phyloP scores from a whole-genome alignment of 176 grass and related monocot genomes.

The Oryza coarctata region DNA sequence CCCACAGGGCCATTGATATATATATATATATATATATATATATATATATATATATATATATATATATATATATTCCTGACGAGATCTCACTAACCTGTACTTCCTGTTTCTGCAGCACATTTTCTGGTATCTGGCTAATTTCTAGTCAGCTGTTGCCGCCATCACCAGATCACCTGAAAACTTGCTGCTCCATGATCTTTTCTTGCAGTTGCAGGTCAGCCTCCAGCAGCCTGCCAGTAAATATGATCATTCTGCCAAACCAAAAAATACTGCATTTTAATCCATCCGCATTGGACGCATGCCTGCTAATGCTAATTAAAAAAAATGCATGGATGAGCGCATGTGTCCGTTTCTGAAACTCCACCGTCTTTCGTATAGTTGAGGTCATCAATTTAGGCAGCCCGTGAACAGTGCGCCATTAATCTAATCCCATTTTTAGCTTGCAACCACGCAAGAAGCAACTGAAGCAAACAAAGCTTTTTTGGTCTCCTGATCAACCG shows the following conservation, averaged over 20 bases:
- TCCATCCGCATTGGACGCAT: no score
- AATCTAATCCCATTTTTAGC: background rate
- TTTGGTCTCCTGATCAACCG: no score
- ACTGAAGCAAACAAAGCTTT: background rate
- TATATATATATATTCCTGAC: no score
- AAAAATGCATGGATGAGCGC: background rate
- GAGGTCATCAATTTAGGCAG: background rate
- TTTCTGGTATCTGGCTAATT: background rate
- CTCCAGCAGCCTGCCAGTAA: background rate
- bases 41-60: no score
- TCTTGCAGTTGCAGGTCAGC: background rate
- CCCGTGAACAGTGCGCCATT: background rate
- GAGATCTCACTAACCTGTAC: no score
- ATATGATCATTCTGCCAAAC: no score
- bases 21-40: no score
- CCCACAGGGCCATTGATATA: no score
- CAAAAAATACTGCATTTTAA: no score
- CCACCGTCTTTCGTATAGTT: background rate
- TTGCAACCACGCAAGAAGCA: no score
- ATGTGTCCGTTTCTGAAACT: background rate
- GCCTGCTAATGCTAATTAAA: background rate
- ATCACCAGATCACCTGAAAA: background rate
- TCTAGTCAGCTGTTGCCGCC: background rate
- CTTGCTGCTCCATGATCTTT: background rate
- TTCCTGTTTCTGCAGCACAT: background rate